Conservation (phyloP, 139 green algal genomes). For the Chlamydomonas eustigma region DNA sequence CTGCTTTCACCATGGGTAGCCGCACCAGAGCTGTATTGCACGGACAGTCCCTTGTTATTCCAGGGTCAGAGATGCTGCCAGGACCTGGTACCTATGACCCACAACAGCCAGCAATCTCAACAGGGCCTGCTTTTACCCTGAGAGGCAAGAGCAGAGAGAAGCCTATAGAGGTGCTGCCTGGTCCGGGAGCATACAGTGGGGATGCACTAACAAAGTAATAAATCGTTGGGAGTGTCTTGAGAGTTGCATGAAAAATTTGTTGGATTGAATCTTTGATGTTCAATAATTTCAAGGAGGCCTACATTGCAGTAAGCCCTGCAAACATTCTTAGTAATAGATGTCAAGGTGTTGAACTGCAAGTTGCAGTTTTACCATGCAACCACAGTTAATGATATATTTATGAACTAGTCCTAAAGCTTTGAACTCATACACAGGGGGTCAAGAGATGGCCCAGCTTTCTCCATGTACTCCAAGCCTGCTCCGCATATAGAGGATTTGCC, state of each 20-base stretch:
- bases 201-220: too few species aligned
- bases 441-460: conserved; percentile 1
- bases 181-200: conserved; percentile 18
- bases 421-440: too few species aligned
- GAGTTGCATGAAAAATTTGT: too few species aligned
- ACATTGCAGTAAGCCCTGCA: too few species aligned
- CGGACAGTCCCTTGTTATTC: background rate
- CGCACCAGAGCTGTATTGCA: background rate
- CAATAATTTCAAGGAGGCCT: too few species aligned
- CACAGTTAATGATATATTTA: too few species aligned
- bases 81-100: conserved; percentile 28
- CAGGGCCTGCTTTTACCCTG: conserved; percentile 29
- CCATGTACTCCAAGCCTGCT: background rate
- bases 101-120: background rate
- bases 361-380: too few species aligned
- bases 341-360: too few species aligned
- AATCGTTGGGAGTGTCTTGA: too few species aligned
- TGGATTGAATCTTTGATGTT: too few species aligned
- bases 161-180: conserved; percentile 17
- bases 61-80: conserved; percentile 8
- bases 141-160: conserved; percentile 7
- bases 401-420: too few species aligned
- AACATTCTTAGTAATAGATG: too few species aligned
- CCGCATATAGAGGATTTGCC: conserved; percentile 1
- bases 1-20: conserved; percentile 32